A percentile compares a stretch with the other conserved stretches of the same genome.
phyloP scores from a whole-genome alignment of 148 eudicot species.

The Amaranthus hypochondriacus region DNA sequence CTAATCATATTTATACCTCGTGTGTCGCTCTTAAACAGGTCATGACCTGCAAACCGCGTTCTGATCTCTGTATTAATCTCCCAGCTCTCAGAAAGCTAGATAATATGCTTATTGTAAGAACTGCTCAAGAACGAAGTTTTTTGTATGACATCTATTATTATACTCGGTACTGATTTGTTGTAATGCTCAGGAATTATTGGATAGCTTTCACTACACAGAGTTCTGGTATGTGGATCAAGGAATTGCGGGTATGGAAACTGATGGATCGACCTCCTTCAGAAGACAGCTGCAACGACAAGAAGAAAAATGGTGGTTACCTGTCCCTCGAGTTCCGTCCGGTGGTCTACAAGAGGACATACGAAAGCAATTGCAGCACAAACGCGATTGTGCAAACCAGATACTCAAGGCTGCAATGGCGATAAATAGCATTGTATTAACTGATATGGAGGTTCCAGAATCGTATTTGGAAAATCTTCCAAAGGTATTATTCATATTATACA shows the following conservation, averaged over 20 bases:
- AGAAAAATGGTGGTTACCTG: constrained; percentile 83
- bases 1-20: neutral
- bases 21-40: constrained; percentile 36
- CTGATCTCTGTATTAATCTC: constrained; percentile 65
- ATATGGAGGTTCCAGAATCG: constrained; percentile 53
- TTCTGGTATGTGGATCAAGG: constrained; percentile 74
- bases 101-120: constrained; percentile 78
- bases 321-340: constrained; percentile 54
- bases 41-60: constrained; percentile 76
- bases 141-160: too few relatives aligned
- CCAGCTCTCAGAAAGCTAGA: constrained; percentile 89
- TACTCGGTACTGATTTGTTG: too few relatives aligned
- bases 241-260: constrained; percentile 38
- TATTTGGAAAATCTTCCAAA: constrained; percentile 59
- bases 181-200: constrained; percentile 44
- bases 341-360: constrained; percentile 50
- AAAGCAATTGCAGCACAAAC: constrained; percentile 51
- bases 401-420: constrained; percentile 73
- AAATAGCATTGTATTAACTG: constrained; percentile 45
- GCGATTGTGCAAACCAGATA: constrained; percentile 57
- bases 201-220: constrained; percentile 48
- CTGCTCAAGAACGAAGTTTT: too few relatives aligned
- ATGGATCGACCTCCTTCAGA: constrained; percentile 46
- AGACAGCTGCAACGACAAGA: constrained; percentile 45
- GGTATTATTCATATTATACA: constrained; percentile 23